Conservation (phyloP, 73 alveolate genomes). For the Stentor coeruleus region DNA sequence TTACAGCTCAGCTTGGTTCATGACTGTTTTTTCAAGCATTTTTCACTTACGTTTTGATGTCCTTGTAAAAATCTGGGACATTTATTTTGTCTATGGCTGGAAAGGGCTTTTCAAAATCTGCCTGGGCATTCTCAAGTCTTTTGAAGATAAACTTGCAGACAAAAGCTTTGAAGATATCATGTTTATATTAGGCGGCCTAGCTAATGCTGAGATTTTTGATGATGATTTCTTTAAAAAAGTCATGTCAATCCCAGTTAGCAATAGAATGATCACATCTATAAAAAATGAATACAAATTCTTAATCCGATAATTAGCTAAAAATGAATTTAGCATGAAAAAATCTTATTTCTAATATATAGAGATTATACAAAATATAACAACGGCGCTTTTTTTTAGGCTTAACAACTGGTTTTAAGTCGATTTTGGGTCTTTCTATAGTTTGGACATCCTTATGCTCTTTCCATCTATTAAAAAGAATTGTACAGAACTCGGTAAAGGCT, state of each 20-base stretch:
- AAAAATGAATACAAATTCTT: background rate
- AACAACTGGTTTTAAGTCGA: too few species aligned
- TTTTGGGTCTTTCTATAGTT: too few species aligned
- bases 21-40: slow-evolving; percentile 51
- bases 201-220: background rate
- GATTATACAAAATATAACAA: too few species aligned
- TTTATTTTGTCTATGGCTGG: background rate
- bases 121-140: background rate
- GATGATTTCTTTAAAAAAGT: background rate
- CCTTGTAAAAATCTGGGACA: background rate
- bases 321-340: too few species aligned
- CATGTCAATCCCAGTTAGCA: too few species aligned
- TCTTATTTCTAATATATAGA: too few species aligned
- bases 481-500: slow-evolving; percentile 21
- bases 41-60: background rate
- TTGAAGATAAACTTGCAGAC: background rate
- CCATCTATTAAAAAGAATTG: background rate
- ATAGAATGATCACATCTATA: background rate
- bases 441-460: slow-evolving; percentile 6
- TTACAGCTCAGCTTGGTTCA: slow-evolving; percentile 83
- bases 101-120: background rate
- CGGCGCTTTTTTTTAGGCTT: too few species aligned
- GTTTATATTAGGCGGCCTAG: background rate
- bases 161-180: background rate
- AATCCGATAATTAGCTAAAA: too few species aligned